These are phyloP conservation scores for Hypoxylon sp. DNA, from an alignment of 2,329 filamentous ascomycete species.

Conservation along the genomic window DNA sequence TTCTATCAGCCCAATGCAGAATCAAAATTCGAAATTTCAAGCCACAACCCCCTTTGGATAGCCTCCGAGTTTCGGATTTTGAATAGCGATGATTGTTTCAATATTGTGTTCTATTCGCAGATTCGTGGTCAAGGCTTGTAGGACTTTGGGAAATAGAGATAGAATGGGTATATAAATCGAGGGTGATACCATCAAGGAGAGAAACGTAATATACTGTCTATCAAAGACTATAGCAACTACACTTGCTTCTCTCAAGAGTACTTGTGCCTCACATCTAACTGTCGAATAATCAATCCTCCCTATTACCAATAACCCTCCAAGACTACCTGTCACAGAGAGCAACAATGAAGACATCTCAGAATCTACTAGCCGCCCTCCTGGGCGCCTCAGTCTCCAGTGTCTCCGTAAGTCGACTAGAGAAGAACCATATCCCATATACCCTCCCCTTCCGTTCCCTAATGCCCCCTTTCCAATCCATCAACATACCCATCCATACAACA, in stretches of 20 bases:
- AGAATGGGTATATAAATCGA: background rate
- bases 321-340: too few species aligned
- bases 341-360: background rate
- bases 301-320: background rate
- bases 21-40: slow-evolving; percentile 1
- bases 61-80: background rate
- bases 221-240: background rate
- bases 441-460: background rate
- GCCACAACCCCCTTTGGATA: background rate
- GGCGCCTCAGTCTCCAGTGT: background rate
- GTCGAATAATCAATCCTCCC: background rate
- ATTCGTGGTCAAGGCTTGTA: background rate
- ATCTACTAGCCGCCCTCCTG: background rate
- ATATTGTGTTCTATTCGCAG: background rate
- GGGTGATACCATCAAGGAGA: background rate
- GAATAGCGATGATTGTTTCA: background rate
- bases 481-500: background rate
- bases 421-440: background rate
- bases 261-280: background rate
- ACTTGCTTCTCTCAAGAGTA: background rate
- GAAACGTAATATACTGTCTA: background rate
- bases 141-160: background rate
- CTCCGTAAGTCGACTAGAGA: background rate
- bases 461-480: background rate
- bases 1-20: background rate